Evolutionary conservation across 352 stramenopile species (phyloP), one percentile per base, ranked within the genome.

Genomic region (Pythium sp.): DNA sequence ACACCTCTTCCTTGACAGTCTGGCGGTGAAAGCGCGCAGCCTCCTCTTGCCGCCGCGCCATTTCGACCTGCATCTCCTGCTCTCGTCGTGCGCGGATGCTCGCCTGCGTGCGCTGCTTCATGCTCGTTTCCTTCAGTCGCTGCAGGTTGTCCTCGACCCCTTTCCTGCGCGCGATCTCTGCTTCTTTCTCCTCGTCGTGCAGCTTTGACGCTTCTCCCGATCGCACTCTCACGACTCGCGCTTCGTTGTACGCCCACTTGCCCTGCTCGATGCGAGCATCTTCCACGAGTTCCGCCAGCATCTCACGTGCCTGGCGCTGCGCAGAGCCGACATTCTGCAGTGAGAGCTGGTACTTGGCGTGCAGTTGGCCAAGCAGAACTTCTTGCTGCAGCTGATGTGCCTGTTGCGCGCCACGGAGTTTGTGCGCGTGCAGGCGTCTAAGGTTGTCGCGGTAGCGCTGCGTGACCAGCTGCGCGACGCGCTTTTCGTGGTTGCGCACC

Each of bases 391-490:
- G n/a, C 30, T 38, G 70, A 18, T 81, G 68, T 24, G 78, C 62
- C 2, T 64, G 72, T 15, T 80, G 73, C 5, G 64, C 65, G n/a
- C 61, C 46, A 15, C 68, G 65, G 24, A 76, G 71, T 62, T 84
- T 82, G 15, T 67, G 54, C 24, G 67, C 47, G 61, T 86, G 86
- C 64, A 94, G 65, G 24, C 71, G 69, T 2, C 73, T 73, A 58
- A 92, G 64, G 66, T 92, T 92, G 12, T 86, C 74, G 47, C 82
- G 83, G 67, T 93, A 93, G 5, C 84, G 80, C 65, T 80, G 73
- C 36, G 86, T 93, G 68, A 93, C 81, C 36, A 89, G 71, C 69
- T 90, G 83, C 53, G 86, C 79, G 1, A 88, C 63, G 46, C 74
- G 79, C 28, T 80, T 81, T 67, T 93, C 86, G 24, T 86, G 72